phyloP scores from a whole-genome alignment of 23 red algal genomes.

The Gracilaria vermiculophylla region DNA sequence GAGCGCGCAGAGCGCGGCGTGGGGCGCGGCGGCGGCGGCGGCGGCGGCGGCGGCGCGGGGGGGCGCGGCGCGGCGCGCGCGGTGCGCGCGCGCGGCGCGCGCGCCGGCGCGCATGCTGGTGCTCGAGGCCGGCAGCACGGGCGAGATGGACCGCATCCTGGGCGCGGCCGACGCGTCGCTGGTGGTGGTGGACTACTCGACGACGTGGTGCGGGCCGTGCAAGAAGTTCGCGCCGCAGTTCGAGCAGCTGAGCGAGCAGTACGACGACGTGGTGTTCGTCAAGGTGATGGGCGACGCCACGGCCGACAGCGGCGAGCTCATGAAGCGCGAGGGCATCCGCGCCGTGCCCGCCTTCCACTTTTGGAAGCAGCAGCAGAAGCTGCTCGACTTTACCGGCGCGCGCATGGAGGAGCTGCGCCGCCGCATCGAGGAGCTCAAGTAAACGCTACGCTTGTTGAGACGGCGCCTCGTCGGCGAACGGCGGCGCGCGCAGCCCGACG shows the following conservation, averaged over 20 bases:
- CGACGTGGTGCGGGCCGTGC: conserved; percentile 98
- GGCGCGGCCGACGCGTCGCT: conserved; percentile 41
- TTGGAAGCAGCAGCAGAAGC: conserved; percentile 73
- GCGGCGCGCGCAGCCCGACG: conserved; percentile 49
- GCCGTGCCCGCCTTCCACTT: conserved; percentile 95
- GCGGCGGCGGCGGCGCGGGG: too few species aligned
- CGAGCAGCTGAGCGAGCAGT: conserved; percentile 76
- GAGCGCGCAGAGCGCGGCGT: background rate
- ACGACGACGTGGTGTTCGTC: conserved; percentile 89
- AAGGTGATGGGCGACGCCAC: conserved; percentile 92
- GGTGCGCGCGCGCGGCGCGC: background rate
- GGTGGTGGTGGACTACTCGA: conserved; percentile 89
- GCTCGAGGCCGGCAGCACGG: conserved; percentile 31
- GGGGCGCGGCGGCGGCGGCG: background rate
- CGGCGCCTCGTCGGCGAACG: conserved; percentile 21
- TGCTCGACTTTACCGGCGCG: conserved; percentile 81
- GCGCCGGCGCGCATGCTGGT: conserved; percentile 47
- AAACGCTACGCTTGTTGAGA: background rate
- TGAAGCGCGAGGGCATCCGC: conserved; percentile 91
- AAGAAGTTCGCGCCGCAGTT: conserved; percentile 85
- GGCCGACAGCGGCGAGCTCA: conserved; percentile 69
- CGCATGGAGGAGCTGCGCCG: conserved; percentile 69
- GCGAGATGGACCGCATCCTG: conserved; percentile 77
- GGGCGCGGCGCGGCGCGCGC: background rate
- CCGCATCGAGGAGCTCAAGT: conserved; percentile 67